phyloP scores from a whole-genome alignment of 257 asterid genomes.

The Cinchona pubescens region DNA sequence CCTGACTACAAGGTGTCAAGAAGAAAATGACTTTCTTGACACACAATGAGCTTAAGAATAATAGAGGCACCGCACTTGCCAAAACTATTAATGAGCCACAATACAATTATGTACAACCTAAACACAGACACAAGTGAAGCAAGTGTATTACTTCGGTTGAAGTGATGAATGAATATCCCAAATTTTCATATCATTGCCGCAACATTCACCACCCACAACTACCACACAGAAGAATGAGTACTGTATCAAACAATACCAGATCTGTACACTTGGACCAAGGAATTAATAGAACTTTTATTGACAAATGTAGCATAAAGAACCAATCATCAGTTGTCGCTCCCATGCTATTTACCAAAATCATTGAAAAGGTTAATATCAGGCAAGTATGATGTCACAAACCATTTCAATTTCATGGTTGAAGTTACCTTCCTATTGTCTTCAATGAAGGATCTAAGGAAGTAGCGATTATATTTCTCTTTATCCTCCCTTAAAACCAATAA shows the following conservation, averaged over 20 bases:
- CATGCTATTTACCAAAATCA: background rate
- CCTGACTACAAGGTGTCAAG: background rate
- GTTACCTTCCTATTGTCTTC: constrained; percentile 89
- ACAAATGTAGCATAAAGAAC: background rate
- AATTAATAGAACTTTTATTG: background rate
- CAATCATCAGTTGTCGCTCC: background rate
- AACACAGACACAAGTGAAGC: background rate
- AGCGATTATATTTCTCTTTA: constrained; percentile 59
- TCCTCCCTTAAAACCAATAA: constrained; percentile 58
- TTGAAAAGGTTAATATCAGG: background rate
- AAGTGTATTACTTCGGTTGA: background rate
- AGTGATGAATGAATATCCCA: background rate
- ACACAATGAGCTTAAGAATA: background rate
- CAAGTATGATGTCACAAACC: constrained; percentile 7
- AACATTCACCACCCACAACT: background rate
- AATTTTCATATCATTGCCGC: too few species aligned
- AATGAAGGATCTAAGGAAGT: constrained; percentile 70
- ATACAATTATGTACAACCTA: background rate
- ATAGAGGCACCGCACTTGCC: background rate
- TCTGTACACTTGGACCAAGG: background rate
- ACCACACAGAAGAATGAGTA: background rate
- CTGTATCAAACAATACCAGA: background rate
- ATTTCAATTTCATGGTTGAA: constrained; percentile 17
- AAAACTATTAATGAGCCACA: background rate
- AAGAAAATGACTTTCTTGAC: background rate